A percentile compares a stretch with the other conserved stretches of the same genome.
These are phyloP conservation scores for Pythium brachiatum DNA, from an alignment of 352 stramenopile species.

Conservation along the genomic window DNA sequence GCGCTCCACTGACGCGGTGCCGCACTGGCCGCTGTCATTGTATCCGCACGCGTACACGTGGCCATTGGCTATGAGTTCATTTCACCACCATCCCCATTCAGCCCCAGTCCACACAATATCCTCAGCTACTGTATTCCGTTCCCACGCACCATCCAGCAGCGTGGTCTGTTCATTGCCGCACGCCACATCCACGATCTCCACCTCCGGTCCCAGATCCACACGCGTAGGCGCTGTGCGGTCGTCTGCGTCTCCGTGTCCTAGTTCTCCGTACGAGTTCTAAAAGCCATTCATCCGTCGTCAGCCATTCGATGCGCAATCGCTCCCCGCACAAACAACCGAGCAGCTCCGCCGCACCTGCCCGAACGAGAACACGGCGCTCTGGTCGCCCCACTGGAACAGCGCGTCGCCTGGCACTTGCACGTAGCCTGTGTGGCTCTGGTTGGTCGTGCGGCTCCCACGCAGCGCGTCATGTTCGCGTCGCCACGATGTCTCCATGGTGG, in stretches of 20 bases:
- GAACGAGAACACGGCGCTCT: constrained; percentile 18
- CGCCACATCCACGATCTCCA: constrained; percentile 73
- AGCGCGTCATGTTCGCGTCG: neutral
- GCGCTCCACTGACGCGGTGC: constrained; percentile 75
- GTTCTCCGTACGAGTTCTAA: constrained; percentile 91
- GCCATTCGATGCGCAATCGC: neutral
- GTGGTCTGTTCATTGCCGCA: constrained; percentile 92
- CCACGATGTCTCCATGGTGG: neutral
- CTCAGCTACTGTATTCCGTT: neutral
- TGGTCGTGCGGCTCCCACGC: neutral
- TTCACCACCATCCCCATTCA: neutral
- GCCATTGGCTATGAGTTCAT: constrained; percentile 41
- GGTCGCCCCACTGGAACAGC: constrained; percentile 15
- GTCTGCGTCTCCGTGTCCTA: constrained; percentile 83
- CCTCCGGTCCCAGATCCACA: constrained; percentile 34
- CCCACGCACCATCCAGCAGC: constrained; percentile 64
- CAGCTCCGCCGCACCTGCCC: constrained; percentile 14
- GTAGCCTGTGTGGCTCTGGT: neutral
- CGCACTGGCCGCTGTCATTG: constrained; percentile 94
- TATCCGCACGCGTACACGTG: constrained; percentile 89
- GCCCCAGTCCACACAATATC: neutral
- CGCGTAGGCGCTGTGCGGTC: constrained; percentile 57
- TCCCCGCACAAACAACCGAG: neutral
- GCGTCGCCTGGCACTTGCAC: neutral
- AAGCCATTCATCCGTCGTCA: neutral